Base-by-base conservation (phyloP, 1,139 yeast species). In the Hansenula sp. region DNA sequence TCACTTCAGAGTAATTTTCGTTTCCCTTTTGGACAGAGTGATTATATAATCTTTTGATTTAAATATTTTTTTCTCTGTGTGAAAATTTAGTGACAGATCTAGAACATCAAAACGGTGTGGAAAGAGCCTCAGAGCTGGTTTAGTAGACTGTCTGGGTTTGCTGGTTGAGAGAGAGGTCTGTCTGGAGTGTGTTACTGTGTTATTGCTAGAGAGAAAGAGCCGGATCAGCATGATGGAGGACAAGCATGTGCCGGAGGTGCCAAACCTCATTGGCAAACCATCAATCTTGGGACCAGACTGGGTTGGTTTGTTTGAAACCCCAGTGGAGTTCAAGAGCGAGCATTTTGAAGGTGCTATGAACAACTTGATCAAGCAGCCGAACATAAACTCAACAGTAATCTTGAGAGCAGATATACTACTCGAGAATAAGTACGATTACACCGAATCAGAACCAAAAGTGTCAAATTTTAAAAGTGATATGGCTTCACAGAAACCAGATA, bases 341-440 rank as follows among this genome's bases (percentile, higher is more conserved):
- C 85, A 88, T 63, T 89, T 82, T 56, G 80, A 79, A 44, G 64
- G 68, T 11, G 96, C 96, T 6, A 84, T 88, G 92, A 61, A 76
- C 34, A 86, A 89, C 60, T 70, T 90, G 47, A 83, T 90, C 41
- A 72, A 75, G 45, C 89, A 88, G 47, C 97, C 97, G 13, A 87
- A 90, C 59, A 84, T 90, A 61, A 90, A 90, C 61, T 90, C 97
- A 9, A 85, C 97, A 0, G 94, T 88, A 25, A 84, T 90, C 30
- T 68, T 90, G 66, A 68, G 97, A 53, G 95, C 97, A 0, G 97
- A 90, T 61, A 79, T 90, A 22, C 62, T 89, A 35, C 66, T 69
- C 35, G 90, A 84, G 50, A 68, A 66, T 42, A 60, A 58, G 3
- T 77, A 67, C 53, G 70, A 65, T 28, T 65, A 69, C 6, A 6